phyloP scores from a whole-genome alignment of 768 basidiomycete species.

The Tubosaeta brunneosetosa region DNA sequence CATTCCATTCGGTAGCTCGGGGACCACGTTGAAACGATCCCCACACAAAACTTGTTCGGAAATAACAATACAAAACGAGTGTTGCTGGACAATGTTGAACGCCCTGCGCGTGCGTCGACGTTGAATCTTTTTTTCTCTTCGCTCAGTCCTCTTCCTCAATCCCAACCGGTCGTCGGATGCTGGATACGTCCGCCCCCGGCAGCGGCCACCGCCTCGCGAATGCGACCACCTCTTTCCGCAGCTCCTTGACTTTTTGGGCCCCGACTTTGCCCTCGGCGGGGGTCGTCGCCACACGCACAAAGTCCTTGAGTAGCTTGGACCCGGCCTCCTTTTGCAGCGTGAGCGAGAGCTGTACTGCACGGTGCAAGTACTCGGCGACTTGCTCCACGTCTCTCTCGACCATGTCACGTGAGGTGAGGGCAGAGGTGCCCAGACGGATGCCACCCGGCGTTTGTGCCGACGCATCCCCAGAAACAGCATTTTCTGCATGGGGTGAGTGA shows the following conservation, averaged over 20 bases:
- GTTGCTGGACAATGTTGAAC: slow-evolving; percentile 31
- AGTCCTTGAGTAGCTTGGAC: slow-evolving; percentile 93
- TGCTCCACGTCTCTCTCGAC: slow-evolving; percentile 77
- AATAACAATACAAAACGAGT: slow-evolving; percentile 1
- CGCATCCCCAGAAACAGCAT: slow-evolving; percentile 94
- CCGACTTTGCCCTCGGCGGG: slow-evolving; percentile 70
- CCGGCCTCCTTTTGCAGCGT: slow-evolving; percentile 93
- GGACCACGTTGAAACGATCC: not conserved
- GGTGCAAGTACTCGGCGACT: slow-evolving; percentile 90
- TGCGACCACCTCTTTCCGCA: slow-evolving; percentile 71
- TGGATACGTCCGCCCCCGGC: slow-evolving; percentile 68
- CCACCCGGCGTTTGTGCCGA: slow-evolving; percentile 96
- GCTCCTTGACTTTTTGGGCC: slow-evolving; percentile 60
- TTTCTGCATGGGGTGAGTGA: slow-evolving; percentile 47
- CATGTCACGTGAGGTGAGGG: slow-evolving; percentile 94
- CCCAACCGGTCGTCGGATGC: slow-evolving; percentile 55
- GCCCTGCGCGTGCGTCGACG: slow-evolving; percentile 38
- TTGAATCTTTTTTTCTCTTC: slow-evolving; percentile 49
- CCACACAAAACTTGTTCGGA: not conserved
- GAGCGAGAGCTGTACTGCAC: slow-evolving; percentile 87
- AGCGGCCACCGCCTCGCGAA: slow-evolving; percentile 91
- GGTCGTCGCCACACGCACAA: slow-evolving; percentile 73
- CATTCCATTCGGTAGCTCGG: too few species aligned
- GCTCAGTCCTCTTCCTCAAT: slow-evolving; percentile 48
- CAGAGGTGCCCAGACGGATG: slow-evolving; percentile 92